Evolutionary conservation across 129 eudicot species (phyloP), one percentile per base, ranked within the genome.

Genomic region (sunflower (Helianthus annuus)): DNA sequence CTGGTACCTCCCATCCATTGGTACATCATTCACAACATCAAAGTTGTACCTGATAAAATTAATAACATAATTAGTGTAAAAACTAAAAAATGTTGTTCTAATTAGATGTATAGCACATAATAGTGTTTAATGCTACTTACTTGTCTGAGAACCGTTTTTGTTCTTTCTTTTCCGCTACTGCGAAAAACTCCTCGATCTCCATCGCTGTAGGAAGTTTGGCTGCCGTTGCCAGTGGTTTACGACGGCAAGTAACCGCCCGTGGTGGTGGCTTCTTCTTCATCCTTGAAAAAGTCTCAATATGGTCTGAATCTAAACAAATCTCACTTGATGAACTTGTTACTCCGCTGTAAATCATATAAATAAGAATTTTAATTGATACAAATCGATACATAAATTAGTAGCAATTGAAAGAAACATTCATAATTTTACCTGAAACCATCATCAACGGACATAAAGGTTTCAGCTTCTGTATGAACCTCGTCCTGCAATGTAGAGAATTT

Each of bases 171-270:
- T 91, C 95, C 2, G 82, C 89, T 19, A 36, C 83, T 0, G 89
- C 45, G 80, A 91, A 91, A 73, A 91, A 91, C 66, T 85, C 95
- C 15, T 91, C 95, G 34, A 91, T 75, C 79, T 91, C 95, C 63
- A 81, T 83, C 49, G 78, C 73, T 57, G 84, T 57, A 2, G 91
- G 90, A 83, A 34, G 38, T 38, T 75, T 71, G 11, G 70, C 61
- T 40, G 48, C 65, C 51, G 70, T 68, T 0, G 61, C 32, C 12
- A 29, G 78, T 57, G 40, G 79, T 57, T 62, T 77, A 42, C 67
- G 73, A 32, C 66, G 46, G 9, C 80, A 58, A 55, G 68, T 59
- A 10, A 79, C 42, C 8, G 78, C 7, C 69, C 42, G 56, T 27
- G 69, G 61, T 32, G 77, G 48, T 14, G 73, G 48, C 46, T 82